These are phyloP conservation scores for Kwoniella europaea DNA, from an alignment of 768 basidiomycete genomes.

Conservation along the genomic window DNA sequence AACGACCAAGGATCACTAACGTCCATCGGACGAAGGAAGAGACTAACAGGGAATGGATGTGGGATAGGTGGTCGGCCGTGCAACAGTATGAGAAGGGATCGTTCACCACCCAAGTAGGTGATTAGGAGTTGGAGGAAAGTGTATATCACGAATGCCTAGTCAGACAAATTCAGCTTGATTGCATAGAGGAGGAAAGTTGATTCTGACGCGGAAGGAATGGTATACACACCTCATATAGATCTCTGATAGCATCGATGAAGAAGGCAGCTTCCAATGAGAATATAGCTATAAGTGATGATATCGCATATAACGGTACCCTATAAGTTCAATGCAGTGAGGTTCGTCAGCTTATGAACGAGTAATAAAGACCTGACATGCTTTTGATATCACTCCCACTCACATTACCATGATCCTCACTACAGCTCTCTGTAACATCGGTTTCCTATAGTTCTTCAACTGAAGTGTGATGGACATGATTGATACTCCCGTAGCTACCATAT, in stretches of 20 bases:
- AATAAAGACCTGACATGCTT: too few species aligned
- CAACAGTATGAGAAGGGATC: conserved; percentile 85
- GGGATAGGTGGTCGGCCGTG: conserved; percentile 88
- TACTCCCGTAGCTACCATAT: conserved; percentile 46
- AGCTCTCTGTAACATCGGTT: conserved; percentile 66
- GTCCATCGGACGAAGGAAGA: conserved; percentile 86
- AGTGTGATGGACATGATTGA: conserved; percentile 58
- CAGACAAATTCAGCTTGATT: conserved; percentile 48
- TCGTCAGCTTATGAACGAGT: too few species aligned
- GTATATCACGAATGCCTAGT: conserved; percentile 59
- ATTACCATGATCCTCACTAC: conserved; percentile 95
- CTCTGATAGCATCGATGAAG: conserved; percentile 90
- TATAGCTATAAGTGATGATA: conserved; percentile 88
- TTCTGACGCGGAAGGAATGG: background rate
- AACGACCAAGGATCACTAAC: conserved; percentile 94
- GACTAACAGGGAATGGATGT: conserved; percentile 80
- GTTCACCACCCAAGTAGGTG: conserved; percentile 74
- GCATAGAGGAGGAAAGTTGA: background rate
- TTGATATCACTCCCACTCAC: conserved; percentile 61
- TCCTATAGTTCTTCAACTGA: conserved; percentile 58
- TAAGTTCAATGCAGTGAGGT: too few species aligned
- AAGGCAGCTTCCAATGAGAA: conserved; percentile 94
- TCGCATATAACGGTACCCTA: conserved; percentile 77
- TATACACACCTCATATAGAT: conserved; percentile 85
- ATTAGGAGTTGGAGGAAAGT: conserved; percentile 56